Evolutionary conservation across 257 asterid genomes (phyloP), one percentile per base, ranked within the genome.

Genomic region (Cordia subcordata): DNA sequence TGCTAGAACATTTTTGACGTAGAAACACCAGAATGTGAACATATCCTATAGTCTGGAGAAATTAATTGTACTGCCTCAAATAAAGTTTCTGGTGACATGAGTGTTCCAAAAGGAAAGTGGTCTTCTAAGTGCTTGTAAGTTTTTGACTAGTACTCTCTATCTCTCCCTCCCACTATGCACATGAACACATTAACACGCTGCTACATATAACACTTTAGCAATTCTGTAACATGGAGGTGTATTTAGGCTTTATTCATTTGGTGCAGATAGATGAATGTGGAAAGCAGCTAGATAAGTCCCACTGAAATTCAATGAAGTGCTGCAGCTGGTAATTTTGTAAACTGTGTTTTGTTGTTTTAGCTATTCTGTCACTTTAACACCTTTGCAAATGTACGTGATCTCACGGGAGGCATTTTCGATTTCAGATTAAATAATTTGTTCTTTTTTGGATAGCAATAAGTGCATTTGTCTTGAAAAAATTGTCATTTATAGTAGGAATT

Each of bases 311-410:
- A 11, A 50, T 35, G 56, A 47, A 33, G 61, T 58, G 58, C 63
- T 56, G 27, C 69, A 21, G 15, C 17, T 66, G 73, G 77, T 70
- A 65, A 65, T 39, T 52, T 9, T 27, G 61, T 12, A 37, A 57
- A 70, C 23, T 64, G 55, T 18, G 35, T 45, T 46, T 39, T 15
- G 1, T n/a, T 59, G 14, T 55, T 51, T 16, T 45, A 56, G 20
- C 35, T 58, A 55, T 55, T 22, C n/a, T 13, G 38, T 20, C 64
- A 15, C 56, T 20, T 49, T n/a, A 3, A 27, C 35, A 54, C 9
- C 33, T 21, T 23, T 19, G 22, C 23, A 35, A 17, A 10, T 40
- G 35, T 61, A 21, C 27, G 51, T 47, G 6, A 27, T 3, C 3
- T 27, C 4, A 6, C 35, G 6, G 35, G 4, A 27, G 35, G 35